Percentiles rank a stretch among this genome's conserved stretches.
These are phyloP conservation scores for Lentinula novae-zelandiae DNA, from an alignment of 1,284 basidiomycete species.

Conservation along the genomic window DNA sequence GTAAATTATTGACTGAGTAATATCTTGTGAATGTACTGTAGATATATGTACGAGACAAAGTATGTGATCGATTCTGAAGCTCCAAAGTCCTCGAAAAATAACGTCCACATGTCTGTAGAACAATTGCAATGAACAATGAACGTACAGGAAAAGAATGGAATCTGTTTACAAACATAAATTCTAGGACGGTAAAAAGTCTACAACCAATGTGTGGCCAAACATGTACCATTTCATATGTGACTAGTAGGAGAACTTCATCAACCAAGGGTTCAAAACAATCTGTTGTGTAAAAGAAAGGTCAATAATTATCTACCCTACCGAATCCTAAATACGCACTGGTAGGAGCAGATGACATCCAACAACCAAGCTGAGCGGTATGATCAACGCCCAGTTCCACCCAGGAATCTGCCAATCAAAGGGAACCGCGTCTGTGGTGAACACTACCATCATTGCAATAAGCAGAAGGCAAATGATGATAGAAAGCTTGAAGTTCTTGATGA, in stretches of 20 bases:
- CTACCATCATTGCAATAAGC: slow-evolving; percentile 49
- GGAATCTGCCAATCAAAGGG: slow-evolving; percentile 63
- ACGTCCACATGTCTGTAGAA: background rate
- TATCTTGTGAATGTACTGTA: too few species aligned
- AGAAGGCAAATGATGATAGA: slow-evolving; percentile 53
- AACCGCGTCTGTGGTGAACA: slow-evolving; percentile 44
- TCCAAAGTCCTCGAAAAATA: background rate
- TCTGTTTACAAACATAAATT: background rate
- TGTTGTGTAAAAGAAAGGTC: slow-evolving; percentile 20
- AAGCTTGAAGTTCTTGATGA: slow-evolving; percentile 70
- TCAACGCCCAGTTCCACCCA: slow-evolving; percentile 64
- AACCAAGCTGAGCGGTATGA: slow-evolving; percentile 55
- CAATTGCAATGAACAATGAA: too few species aligned
- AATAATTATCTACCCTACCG: background rate
- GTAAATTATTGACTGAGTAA: too few species aligned
- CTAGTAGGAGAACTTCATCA: slow-evolving; percentile 67
- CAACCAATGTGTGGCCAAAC: background rate
- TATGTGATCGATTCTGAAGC: background rate
- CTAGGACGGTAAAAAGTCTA: background rate
- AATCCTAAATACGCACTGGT: slow-evolving; percentile 41
- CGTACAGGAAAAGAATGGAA: background rate
- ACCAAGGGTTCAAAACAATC: slow-evolving; percentile 72
- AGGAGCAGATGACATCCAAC: slow-evolving; percentile 64
- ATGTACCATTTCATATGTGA: slow-evolving; percentile 10
- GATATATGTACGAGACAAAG: too few species aligned